Evolutionary conservation across 2,329 filamentous ascomycete genomes (phyloP).

Genomic region (Neofusicoccum parvum): DNA sequence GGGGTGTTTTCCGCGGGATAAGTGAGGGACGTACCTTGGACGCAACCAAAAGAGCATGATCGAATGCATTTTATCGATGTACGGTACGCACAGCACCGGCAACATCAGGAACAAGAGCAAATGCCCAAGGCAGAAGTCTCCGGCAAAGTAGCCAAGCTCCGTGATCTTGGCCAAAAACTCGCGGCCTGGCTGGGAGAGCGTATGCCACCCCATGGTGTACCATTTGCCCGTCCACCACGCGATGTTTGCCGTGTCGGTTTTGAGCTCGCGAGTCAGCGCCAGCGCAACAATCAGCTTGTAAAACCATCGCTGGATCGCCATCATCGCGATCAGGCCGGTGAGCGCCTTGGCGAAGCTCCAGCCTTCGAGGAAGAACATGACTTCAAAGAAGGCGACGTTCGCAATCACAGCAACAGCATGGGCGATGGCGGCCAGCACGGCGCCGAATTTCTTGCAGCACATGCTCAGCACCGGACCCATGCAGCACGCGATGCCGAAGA

Average conservation of each 20-base stretch:
- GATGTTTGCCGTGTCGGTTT: constrained; percentile 92
- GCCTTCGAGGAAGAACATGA: constrained; percentile 91
- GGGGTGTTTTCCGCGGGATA: neutral
- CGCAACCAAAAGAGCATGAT: constrained; percentile 99
- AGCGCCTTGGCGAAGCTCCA: constrained; percentile 84
- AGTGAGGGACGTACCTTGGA: constrained; percentile 75
- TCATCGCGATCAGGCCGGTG: constrained; percentile 85
- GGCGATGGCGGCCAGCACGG: constrained; percentile 89
- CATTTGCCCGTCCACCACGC: constrained; percentile 99
- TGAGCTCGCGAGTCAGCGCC: constrained; percentile 90
- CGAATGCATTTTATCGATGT: constrained; percentile 92
- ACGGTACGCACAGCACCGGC: constrained; percentile 79
- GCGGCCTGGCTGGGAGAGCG: constrained; percentile 89
- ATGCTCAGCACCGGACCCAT: constrained; percentile 95
- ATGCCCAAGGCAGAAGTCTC: constrained; percentile 91
- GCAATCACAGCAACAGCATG: constrained; percentile 86
- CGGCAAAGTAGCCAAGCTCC: constrained; percentile 92
- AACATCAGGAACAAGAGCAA: constrained; percentile 89
- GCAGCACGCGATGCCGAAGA: constrained; percentile 96
- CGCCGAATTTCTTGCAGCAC: constrained; percentile 99
- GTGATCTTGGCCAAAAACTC: constrained; percentile 99
- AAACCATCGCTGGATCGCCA: constrained; percentile 87
- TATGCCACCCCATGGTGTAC: constrained; percentile 99
- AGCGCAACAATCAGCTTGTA: constrained; percentile 92
- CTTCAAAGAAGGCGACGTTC: constrained; percentile 86